Base-by-base conservation (phyloP, 495 filamentous ascomycete species). In the Neurospora sp. region DNA sequence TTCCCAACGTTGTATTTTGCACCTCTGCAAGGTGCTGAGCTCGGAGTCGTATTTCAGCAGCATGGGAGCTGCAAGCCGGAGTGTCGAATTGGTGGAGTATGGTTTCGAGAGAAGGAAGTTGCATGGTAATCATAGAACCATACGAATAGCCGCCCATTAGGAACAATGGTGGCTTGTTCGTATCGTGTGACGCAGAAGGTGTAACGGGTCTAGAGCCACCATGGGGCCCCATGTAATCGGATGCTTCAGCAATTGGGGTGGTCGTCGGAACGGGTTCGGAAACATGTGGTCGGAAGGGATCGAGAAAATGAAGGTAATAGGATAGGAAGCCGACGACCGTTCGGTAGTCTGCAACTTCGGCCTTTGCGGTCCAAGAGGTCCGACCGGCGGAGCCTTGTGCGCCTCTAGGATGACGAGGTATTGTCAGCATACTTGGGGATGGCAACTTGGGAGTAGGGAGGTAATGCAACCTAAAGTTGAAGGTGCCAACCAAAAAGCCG, bases 101-200 rank as follows among this genome's bases (percentile, higher is more conserved):
- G 2, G 84, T 81, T 16, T 84, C 78, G 35, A 91, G 80, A 12
- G 84, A 78, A 3, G 94, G 94, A 6, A 95, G 88, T 74, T 90
- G 88, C 5, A 87, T 88, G 12, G 92, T 88, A 53, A 98, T 88
- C 73, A 97, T 84, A 6, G 93, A 91, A 42, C 96, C 96, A 78
- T 97, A 98, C 0, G 95, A 98, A 80, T 98, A 98, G 48, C 96
- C 96, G 3, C 87, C 91, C 5, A 96, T 78, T 2, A 97, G 78
- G 6, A 94, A 72, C 22, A 79, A 70, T 5, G 82, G 81, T 1
- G 53, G 35, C 27, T 35, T 16, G 14, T 35, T 35, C 5, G 18
- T 68, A 8, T 71, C 41, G 53, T 74, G 12, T 70, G 74, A 61
- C 46, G 69, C 42, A 31, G 61, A 70, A 9, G 40, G 39, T 40